Evolutionary conservation across 306 rosid genomes (phyloP).

Genomic region (Citrullus amarus): DNA sequence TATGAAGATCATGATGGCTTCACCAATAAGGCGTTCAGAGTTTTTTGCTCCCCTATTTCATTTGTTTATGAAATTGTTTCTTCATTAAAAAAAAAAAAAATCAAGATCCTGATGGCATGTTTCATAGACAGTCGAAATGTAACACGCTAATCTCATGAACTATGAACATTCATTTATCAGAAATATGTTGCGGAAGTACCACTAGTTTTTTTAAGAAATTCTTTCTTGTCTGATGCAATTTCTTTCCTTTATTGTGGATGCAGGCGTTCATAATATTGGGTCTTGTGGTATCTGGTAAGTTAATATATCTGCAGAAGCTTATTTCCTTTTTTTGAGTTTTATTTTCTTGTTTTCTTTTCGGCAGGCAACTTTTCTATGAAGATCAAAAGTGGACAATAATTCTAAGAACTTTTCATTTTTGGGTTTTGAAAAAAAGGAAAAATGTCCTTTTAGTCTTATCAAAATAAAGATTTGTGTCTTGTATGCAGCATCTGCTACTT

Average conservation of each 20-base stretch:
- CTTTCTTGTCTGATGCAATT: background rate
- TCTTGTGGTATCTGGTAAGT: constrained; percentile 46
- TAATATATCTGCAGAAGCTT: background rate
- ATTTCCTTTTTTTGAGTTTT: background rate
- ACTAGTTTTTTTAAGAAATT: background rate
- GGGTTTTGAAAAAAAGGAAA: background rate
- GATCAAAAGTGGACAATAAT: background rate
- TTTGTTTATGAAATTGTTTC: too few relatives aligned
- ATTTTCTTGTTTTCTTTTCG: background rate
- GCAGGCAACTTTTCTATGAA: background rate
- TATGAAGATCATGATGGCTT: background rate
- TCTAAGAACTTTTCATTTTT: background rate
- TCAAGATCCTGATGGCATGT: background rate
- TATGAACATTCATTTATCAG: background rate
- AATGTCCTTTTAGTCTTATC: background rate
- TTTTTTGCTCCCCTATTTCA: too few relatives aligned
- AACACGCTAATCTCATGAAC: background rate
- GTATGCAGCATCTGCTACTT: background rate
- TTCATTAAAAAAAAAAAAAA: background rate
- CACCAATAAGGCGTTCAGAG: too few relatives aligned
- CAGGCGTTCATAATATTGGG: constrained; percentile 35
- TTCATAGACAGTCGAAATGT: background rate
- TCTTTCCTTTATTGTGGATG: constrained; percentile 16
- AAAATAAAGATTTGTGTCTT: background rate
- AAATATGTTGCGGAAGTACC: background rate